A percentile compares a stretch with the other conserved stretches of the same genome.
phyloP scores from a whole-genome alignment of 2,329 filamentous ascomycete genomes.

The Penicillium sp. region DNA sequence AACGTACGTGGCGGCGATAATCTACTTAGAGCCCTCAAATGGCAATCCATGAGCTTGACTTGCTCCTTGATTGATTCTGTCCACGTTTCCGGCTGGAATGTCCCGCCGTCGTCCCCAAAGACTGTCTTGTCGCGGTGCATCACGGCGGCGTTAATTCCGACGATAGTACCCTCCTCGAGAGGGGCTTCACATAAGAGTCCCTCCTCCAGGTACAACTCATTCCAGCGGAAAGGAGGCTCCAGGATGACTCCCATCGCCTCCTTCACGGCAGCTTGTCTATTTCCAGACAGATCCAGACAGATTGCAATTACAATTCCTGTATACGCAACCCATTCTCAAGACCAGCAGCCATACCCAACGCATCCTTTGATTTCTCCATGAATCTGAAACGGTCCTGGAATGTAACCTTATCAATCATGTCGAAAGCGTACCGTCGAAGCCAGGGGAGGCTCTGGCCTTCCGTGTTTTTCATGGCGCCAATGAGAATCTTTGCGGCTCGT shows the following conservation, averaged over 20 bases:
- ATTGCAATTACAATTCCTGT: too few relatives aligned
- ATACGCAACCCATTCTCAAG: too few relatives aligned
- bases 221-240: slow-evolving; percentile 71
- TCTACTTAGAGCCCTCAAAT: slow-evolving; percentile 11
- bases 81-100: slow-evolving; percentile 49
- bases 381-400: too few relatives aligned
- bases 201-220: slow-evolving; percentile 69
- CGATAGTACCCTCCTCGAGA: slow-evolving; percentile 7
- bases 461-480: too few relatives aligned
- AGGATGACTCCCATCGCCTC: slow-evolving; percentile 72
- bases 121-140: slow-evolving; percentile 5
- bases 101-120: slow-evolving; percentile 57
- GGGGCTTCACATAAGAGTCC: slow-evolving; percentile 30
- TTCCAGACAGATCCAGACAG: background rate
- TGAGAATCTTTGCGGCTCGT: too few relatives aligned
- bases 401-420: too few relatives aligned
- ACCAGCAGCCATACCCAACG: too few relatives aligned
- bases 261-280: slow-evolving; percentile 72
- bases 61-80: slow-evolving; percentile 7
- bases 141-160: slow-evolving; percentile 7
- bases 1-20: background rate
- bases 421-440: too few relatives aligned
- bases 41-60: slow-evolving; percentile 15
- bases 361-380: too few relatives aligned
- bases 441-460: too few relatives aligned